Conservation (phyloP, 805 yeast genomes). For the Pichia manshurica region DNA sequence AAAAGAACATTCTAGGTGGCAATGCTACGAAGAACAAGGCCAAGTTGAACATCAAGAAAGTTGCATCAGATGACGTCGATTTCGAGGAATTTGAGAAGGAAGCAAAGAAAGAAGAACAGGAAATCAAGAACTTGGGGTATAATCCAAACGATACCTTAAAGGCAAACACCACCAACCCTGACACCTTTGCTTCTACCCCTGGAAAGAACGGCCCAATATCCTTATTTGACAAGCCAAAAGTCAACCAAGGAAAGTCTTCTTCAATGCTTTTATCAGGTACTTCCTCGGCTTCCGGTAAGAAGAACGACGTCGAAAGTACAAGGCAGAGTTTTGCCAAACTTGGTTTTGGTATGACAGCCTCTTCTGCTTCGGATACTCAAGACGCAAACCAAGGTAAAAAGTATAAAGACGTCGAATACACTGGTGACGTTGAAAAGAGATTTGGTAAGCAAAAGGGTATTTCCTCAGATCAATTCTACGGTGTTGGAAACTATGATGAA, state of each 20-base stretch:
- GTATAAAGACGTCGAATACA: conserved; percentile 42
- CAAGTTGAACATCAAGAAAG: conserved; percentile 54
- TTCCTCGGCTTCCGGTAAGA: not conserved
- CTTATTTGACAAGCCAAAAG: not conserved
- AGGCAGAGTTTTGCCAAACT: conserved; percentile 72
- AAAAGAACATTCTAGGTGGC: conserved; percentile 35
- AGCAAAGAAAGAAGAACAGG: conserved; percentile 79
- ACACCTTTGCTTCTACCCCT: conserved; percentile 16
- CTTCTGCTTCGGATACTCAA: conserved; percentile 40
- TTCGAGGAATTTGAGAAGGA: conserved; percentile 63
- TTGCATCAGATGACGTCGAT: conserved; percentile 44
- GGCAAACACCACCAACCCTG: conserved; percentile 13
- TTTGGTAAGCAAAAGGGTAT: conserved; percentile 90
- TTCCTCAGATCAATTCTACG: conserved; percentile 92
- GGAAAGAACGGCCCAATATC: conserved; percentile 16
- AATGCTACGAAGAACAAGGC: conserved; percentile 44
- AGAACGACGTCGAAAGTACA: conserved; percentile 36
- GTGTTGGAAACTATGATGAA: conserved; percentile 79
- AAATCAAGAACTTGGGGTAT: conserved; percentile 50
- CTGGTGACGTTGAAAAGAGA: conserved; percentile 70
- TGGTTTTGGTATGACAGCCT: conserved; percentile 85
- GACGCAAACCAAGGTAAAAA: conserved; percentile 17
- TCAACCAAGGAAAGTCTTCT: not conserved
- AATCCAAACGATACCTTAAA: conserved; percentile 32
- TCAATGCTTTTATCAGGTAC: not conserved